phyloP scores from a whole-genome alignment of 371 early-diverging fungal species.

The Cokeromyces recurvatus region DNA sequence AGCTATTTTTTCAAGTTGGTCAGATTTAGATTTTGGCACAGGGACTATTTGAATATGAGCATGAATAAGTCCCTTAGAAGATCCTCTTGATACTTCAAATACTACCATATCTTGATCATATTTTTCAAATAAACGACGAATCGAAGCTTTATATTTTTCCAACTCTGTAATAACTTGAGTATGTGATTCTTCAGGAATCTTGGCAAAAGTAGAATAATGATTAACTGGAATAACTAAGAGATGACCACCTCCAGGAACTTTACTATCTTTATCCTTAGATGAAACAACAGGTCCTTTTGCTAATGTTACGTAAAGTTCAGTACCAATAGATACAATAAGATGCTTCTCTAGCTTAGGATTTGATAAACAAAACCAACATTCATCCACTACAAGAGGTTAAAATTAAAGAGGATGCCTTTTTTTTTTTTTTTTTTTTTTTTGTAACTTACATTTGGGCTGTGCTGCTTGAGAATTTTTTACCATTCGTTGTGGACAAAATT shows the following conservation, averaged over 20 bases:
- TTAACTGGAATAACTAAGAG: conserved; percentile 68
- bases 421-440: no score
- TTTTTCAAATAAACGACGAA: conserved; percentile 41
- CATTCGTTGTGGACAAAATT: conserved; percentile 52
- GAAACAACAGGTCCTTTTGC: conserved; percentile 71
- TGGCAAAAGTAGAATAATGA: conserved; percentile 57
- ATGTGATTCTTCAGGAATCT: conserved; percentile 38
- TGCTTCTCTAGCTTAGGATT: conserved; percentile 78
- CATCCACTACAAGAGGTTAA: conserved; percentile 25
- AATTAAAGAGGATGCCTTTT: no score
- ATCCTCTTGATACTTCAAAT: conserved; percentile 65
- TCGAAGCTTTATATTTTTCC: conserved; percentile 51
- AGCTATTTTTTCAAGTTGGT: conserved; percentile 26
- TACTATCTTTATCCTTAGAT: conserved; percentile 8
- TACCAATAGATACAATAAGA: conserved; percentile 70
- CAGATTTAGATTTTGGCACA: conserved; percentile 32
- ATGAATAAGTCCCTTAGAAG: conserved; percentile 44
- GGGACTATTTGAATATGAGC: conserved; percentile 65
- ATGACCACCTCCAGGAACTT: conserved; percentile 70
- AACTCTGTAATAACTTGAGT: conserved; percentile 49
- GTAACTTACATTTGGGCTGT: no score
- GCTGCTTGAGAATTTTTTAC: conserved; percentile 1
- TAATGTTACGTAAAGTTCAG: conserved; percentile 66
- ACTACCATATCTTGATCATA: conserved; percentile 56
- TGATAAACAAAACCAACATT: conserved; percentile 89